Evolutionary conservation across 2,329 filamentous ascomycete species (phyloP).

Genomic region (Grosmannia serpens): DNA sequence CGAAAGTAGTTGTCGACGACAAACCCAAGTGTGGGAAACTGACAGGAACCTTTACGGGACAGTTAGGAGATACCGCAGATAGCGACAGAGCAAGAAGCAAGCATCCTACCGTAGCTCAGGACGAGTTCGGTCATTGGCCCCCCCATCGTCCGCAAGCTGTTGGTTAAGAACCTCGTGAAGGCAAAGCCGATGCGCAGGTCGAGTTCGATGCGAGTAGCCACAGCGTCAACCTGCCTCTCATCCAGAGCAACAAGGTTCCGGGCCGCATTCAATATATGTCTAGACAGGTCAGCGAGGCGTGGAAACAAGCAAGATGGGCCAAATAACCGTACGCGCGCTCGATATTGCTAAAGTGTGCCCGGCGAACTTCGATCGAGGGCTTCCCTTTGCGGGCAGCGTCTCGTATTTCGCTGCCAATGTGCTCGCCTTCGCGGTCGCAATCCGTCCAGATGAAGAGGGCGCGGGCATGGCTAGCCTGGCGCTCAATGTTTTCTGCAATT

Average conservation of each 20-base stretch:
- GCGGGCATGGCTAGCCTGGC: slow-evolving; percentile 60
- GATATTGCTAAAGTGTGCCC: slow-evolving; percentile 91
- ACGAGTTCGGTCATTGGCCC: slow-evolving; percentile 52
- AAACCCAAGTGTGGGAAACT: slow-evolving; percentile 93
- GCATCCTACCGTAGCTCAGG: slow-evolving; percentile 64
- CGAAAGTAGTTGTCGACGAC: slow-evolving; percentile 93
- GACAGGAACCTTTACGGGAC: slow-evolving; percentile 58
- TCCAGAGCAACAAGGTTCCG: slow-evolving; percentile 67
- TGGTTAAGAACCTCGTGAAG: slow-evolving; percentile 80
- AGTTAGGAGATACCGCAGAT: neutral
- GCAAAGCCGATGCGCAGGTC: slow-evolving; percentile 86
- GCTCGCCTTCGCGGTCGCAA: slow-evolving; percentile 93
- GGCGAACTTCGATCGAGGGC: slow-evolving; percentile 60
- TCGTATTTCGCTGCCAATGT: slow-evolving; percentile 87
- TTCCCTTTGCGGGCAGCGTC: slow-evolving; percentile 69
- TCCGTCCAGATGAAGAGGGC: slow-evolving; percentile 96
- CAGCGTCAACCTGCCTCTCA: slow-evolving; percentile 75
- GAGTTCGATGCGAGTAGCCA: slow-evolving; percentile 79
- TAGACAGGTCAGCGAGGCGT: slow-evolving; percentile 21
- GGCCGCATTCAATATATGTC: slow-evolving; percentile 79
- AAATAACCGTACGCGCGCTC: slow-evolving; percentile 55
- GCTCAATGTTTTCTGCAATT: slow-evolving; percentile 76
- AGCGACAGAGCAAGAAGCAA: neutral
- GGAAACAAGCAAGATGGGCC: neutral
- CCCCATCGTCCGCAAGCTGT: slow-evolving; percentile 62